Evolutionary conservation across 2,329 filamentous ascomycete genomes (phyloP).

Genomic region (Sporothrix protearum): DNA sequence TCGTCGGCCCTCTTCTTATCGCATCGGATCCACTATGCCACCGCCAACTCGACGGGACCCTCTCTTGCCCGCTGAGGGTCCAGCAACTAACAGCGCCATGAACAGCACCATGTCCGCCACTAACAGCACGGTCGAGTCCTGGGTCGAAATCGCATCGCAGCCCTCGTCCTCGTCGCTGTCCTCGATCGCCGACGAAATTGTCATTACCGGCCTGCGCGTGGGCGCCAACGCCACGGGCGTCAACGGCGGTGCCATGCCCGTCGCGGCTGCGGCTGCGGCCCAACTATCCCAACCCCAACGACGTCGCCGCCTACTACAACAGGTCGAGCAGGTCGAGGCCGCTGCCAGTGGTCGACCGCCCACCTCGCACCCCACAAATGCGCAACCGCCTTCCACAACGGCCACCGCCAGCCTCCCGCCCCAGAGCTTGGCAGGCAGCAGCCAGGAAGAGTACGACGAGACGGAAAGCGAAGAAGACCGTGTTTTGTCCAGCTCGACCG

Average conservation of each 20-base stretch:
- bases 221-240: conserved; percentile 51
- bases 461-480: conserved; percentile 86
- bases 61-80: conserved; percentile 19
- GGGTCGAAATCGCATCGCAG: conserved; percentile 90
- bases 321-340: conserved; percentile 33
- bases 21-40: conserved; percentile 22
- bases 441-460: conserved; percentile 92
- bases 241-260: conserved; percentile 42
- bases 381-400: conserved; percentile 32
- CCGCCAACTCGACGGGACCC: conserved; percentile 19
- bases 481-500: conserved; percentile 56
- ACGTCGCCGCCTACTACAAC: conserved; percentile 49
- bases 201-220: conserved; percentile 81
- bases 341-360: background rate
- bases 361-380: background rate
- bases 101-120: background rate
- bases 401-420: conserved; percentile 25
- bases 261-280: background rate
- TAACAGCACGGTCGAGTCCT: conserved; percentile 66
- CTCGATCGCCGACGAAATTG: conserved; percentile 80
- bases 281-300: conserved; percentile 52
- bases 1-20: background rate
- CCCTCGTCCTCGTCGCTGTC: conserved; percentile 92
- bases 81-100: background rate
- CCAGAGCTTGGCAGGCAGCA: conserved; percentile 54